These are phyloP conservation scores for Dipsacomyces acuminosporus DNA, from an alignment of 371 early-diverging fungal genomes.

Conservation along the genomic window DNA sequence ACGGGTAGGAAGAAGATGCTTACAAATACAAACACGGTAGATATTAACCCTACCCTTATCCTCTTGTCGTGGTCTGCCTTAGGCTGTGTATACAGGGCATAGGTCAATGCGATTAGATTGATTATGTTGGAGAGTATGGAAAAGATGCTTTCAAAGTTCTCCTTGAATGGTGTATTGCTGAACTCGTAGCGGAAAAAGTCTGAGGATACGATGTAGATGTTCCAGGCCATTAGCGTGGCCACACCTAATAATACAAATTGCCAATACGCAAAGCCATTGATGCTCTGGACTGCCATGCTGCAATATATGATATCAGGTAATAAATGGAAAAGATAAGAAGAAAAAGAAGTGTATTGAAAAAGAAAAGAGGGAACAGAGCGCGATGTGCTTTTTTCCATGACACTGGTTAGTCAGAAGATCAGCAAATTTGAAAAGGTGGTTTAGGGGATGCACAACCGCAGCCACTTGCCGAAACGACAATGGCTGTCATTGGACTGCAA, in stretches of 20 bases:
- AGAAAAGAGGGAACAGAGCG: no score
- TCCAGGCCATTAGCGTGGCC: slow-evolving; percentile 43
- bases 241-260: slow-evolving; percentile 36
- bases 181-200: slow-evolving; percentile 39
- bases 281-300: no score
- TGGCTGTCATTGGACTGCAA: no score
- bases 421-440: no score
- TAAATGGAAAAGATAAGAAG: no score
- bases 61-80: slow-evolving; percentile 32
- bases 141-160: slow-evolving; percentile 42
- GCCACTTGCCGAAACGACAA: no score
- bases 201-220: slow-evolving; percentile 36
- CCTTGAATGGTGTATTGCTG: slow-evolving; percentile 32
- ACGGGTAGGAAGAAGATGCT: slow-evolving; percentile 22
- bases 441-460: no score
- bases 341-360: no score
- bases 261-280: no score
- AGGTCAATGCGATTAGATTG: slow-evolving; percentile 28
- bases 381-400: no score
- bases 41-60: slow-evolving; percentile 21
- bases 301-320: no score
- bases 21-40: slow-evolving; percentile 20
- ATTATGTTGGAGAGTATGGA: slow-evolving; percentile 28
- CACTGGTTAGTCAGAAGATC: no score
- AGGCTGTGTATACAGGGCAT: slow-evolving; percentile 37